A percentile compares a stretch with the other conserved stretches of the same genome.
phyloP scores from a whole-genome alignment of 192 early-diverging fungal genomes.

The Rhizoclosmatium globosum region DNA sequence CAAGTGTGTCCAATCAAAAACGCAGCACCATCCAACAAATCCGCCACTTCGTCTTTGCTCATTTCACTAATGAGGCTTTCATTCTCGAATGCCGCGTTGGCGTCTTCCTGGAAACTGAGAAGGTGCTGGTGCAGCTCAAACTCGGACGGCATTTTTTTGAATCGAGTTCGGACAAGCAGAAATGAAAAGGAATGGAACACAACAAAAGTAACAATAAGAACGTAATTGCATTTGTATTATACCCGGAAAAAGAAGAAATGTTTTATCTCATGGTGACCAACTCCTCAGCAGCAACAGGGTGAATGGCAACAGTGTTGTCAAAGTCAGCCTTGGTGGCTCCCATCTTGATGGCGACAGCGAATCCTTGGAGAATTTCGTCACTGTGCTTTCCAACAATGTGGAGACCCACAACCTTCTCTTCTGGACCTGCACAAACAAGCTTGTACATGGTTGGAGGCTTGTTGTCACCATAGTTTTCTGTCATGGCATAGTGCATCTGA shows the following conservation, averaged over 20 bases:
- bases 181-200: no score
- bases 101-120: conserved; percentile 12
- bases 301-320: conserved; percentile 94
- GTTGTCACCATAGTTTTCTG: conserved; percentile 62
- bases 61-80: conserved; percentile 16
- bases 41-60: conserved; percentile 4
- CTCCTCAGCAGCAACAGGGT: conserved; percentile 96
- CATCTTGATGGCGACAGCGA: conserved; percentile 97
- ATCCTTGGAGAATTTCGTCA: conserved; percentile 91
- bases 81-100: conserved; percentile 13
- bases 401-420: conserved; percentile 96
- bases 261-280: conserved; percentile 78
- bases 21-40: conserved; percentile 14
- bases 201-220: no score
- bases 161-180: background rate
- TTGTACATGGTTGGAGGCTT: conserved; percentile 95
- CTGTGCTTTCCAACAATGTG: conserved; percentile 90
- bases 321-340: conserved; percentile 99
- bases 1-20: background rate
- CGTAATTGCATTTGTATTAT: no score
- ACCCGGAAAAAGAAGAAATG: no score
- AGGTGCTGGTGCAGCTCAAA: conserved; percentile 28
- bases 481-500: conserved; percentile 84
- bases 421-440: conserved; percentile 83
- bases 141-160: conserved; percentile 8